A percentile compares a stretch with the other conserved stretches of the same genome.
phyloP scores from a whole-genome alignment of 78 protist species.

The Dictyostelium discoideum region DNA sequence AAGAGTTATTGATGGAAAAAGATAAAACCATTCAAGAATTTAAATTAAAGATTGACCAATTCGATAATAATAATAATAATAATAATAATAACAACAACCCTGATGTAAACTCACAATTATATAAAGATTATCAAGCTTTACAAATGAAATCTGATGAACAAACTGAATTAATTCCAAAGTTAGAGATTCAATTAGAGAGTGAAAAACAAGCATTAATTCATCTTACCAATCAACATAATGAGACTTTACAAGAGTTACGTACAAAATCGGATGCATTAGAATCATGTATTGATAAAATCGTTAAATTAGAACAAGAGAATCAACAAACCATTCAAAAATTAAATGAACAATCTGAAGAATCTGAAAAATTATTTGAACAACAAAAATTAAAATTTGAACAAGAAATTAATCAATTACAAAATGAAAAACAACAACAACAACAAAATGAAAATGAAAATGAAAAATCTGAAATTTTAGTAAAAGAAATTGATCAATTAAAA shows the following conservation, averaged over 20 bases:
- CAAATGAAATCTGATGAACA: conserved; percentile 1
- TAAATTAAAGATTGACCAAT: background rate
- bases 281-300: background rate
- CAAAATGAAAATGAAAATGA: background rate
- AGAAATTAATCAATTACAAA: background rate
- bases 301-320: conserved; percentile 6
- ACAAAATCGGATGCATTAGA: background rate
- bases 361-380: background rate
- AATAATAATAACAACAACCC: too few species aligned
- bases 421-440: background rate
- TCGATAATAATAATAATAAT: too few species aligned
- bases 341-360: background rate
- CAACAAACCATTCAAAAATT: conserved; percentile 1
- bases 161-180: background rate
- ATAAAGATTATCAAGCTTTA: background rate
- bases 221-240: background rate
- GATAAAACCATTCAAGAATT: background rate
- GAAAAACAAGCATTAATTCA: conserved; percentile 29
- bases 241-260: background rate
- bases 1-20: background rate
- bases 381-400: background rate
- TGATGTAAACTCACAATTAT: background rate
- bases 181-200: background rate
- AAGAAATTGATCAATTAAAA: conserved; percentile 6
- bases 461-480: background rate